Evolutionary conservation across 495 filamentous ascomycete genomes (phyloP).

Genomic region (Immersiella caudata): DNA sequence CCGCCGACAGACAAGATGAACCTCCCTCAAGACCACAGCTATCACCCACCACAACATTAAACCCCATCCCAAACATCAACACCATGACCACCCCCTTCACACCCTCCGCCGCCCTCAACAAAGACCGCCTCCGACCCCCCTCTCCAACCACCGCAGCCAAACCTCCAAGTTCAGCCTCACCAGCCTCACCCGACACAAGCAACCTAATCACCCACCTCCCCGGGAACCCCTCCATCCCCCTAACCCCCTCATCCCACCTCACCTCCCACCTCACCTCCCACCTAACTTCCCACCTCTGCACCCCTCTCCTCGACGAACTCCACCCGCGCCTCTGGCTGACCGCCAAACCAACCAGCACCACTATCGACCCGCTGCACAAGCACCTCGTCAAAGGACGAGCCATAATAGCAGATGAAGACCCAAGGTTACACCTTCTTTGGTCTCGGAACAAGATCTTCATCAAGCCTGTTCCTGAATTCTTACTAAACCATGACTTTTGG

Average conservation of each 20-base stretch:
- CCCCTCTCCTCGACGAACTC: conserved; percentile 15
- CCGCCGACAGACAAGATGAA: too few species aligned
- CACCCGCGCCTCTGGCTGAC: conserved; percentile 16
- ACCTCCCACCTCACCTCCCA: background rate
- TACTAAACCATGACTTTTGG: background rate
- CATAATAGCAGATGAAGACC: conserved; percentile 21
- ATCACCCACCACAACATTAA: too few species aligned
- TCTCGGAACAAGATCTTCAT: background rate
- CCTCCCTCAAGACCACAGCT: too few species aligned
- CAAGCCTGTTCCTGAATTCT: background rate
- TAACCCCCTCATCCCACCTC: background rate
- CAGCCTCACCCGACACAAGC: too few species aligned
- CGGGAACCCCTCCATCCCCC: conserved; percentile 8
- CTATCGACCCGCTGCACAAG: conserved; percentile 23
- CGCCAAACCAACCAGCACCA: conserved; percentile 7
- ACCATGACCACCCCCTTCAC: too few species aligned
- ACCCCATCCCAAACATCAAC: too few species aligned
- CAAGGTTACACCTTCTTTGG: background rate
- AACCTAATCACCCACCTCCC: conserved; percentile 6
- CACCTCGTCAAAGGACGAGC: conserved; percentile 14
- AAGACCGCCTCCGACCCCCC: too few species aligned
- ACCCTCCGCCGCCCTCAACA: too few species aligned
- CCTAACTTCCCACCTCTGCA: background rate
- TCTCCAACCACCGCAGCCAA: too few species aligned
- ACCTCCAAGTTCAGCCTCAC: too few species aligned